Evolutionary conservation across 495 filamentous ascomycete genomes (phyloP).

Genomic region (Podospora pseudocomata): DNA sequence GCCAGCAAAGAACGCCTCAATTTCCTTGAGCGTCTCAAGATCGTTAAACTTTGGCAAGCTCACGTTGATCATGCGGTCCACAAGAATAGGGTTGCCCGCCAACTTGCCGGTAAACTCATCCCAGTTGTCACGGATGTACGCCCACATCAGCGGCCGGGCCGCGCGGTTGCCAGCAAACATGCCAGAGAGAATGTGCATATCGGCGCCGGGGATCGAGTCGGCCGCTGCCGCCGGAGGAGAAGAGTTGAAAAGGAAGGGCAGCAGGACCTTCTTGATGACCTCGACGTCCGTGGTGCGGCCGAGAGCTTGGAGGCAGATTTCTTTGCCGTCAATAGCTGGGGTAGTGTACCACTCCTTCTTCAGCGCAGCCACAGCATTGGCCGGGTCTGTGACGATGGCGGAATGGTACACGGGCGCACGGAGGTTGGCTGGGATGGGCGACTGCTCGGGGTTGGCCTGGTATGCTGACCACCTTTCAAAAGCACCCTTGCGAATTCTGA

Average conservation of each 20-base stretch:
- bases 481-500: constrained; percentile 64
- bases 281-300: constrained; percentile 67
- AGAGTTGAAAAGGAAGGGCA: constrained; percentile 75
- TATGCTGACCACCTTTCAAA: constrained; percentile 71
- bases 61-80: constrained; percentile 80
- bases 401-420: constrained; percentile 76
- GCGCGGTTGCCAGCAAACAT: constrained; percentile 67
- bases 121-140: constrained; percentile 81
- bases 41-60: constrained; percentile 74
- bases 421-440: constrained; percentile 73
- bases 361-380: constrained; percentile 63
- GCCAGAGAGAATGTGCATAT: constrained; percentile 75
- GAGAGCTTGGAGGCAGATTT: constrained; percentile 73
- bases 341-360: constrained; percentile 79
- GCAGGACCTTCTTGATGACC: constrained; percentile 65
- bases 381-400: constrained; percentile 63
- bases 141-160: constrained; percentile 70
- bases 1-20: constrained; percentile 74
- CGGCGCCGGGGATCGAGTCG: constrained; percentile 56
- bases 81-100: constrained; percentile 71
- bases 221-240: constrained; percentile 52
- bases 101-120: constrained; percentile 60
- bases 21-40: constrained; percentile 65
- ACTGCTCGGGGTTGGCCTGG: constrained; percentile 59
- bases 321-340: constrained; percentile 82